Conservation (phyloP, 805 yeast genomes). For the Candida odintsovae region DNA sequence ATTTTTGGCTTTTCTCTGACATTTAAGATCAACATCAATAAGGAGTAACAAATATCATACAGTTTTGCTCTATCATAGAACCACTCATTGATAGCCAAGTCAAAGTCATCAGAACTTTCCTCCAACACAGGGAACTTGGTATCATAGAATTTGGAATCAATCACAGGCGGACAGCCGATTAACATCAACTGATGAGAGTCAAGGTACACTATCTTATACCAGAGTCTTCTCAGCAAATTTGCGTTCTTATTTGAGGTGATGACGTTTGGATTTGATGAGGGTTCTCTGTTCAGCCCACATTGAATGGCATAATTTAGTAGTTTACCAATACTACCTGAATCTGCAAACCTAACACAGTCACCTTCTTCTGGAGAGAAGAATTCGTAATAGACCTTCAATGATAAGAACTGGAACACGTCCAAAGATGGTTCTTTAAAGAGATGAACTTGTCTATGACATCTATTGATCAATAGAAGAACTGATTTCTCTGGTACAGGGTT, state of each 20-base stretch:
- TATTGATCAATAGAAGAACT: constrained; percentile 6
- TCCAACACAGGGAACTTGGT: constrained; percentile 22
- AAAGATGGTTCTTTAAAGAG: constrained; percentile 11
- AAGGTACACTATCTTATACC: constrained; percentile 17
- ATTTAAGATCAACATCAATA: constrained; percentile 15
- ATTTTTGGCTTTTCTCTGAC: constrained; percentile 15
- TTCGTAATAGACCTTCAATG: constrained; percentile 13
- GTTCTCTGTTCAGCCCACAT: constrained; percentile 21
- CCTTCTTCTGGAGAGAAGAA: constrained; percentile 20
- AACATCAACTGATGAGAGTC: constrained; percentile 18
- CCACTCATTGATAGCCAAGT: constrained; percentile 15
- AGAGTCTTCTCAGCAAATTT: constrained; percentile 20
- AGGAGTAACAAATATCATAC: constrained; percentile 12
- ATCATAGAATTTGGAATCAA: constrained; percentile 16
- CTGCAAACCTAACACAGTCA: constrained; percentile 17
- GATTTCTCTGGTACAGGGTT: constrained; percentile 12
- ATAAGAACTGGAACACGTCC: constrained; percentile 16
- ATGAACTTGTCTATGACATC: constrained; percentile 12
- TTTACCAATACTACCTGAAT: constrained; percentile 16
- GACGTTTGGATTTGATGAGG: not conserved
- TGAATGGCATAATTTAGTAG: constrained; percentile 17
- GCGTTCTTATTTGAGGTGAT: constrained; percentile 3
- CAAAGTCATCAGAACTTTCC: constrained; percentile 16
- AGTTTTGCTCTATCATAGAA: constrained; percentile 11
- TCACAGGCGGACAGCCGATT: constrained; percentile 20